Evolutionary conservation across 352 stramenopile genomes (phyloP).

Genomic region (Hyaloperonospora brassicae): DNA sequence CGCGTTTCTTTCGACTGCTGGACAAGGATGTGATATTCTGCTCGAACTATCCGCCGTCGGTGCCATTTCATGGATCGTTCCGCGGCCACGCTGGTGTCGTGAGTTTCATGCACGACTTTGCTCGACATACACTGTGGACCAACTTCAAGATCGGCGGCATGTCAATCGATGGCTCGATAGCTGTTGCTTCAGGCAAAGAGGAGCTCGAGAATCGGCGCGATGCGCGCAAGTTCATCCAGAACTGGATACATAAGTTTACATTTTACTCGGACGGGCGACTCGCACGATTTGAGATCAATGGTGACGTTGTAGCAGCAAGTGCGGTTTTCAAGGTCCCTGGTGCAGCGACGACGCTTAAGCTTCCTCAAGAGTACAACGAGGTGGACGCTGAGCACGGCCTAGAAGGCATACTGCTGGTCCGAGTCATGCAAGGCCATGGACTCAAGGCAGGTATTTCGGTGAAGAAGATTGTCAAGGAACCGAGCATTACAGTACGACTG

Average conservation of each 20-base stretch:
- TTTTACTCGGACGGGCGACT: slow-evolving; percentile 80
- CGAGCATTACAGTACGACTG: slow-evolving; percentile 47
- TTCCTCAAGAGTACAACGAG: slow-evolving; percentile 85
- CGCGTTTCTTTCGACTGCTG: slow-evolving; percentile 77
- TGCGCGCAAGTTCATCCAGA: slow-evolving; percentile 78
- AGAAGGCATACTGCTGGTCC: slow-evolving; percentile 58
- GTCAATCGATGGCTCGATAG: slow-evolving; percentile 76
- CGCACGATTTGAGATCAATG: slow-evolving; percentile 83
- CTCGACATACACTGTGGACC: slow-evolving; percentile 69
- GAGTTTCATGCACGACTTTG: slow-evolving; percentile 73
- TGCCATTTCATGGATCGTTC: slow-evolving; percentile 82
- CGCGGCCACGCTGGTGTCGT: slow-evolving; percentile 65
- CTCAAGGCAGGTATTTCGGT: slow-evolving; percentile 59
- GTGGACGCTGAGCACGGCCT: slow-evolving; percentile 73
- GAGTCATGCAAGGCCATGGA: slow-evolving; percentile 76
- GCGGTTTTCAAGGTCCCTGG: slow-evolving; percentile 83
- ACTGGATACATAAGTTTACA: slow-evolving; percentile 88
- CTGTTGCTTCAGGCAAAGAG: slow-evolving; percentile 77
- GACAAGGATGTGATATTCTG: slow-evolving; percentile 85
- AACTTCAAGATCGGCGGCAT: slow-evolving; percentile 84
- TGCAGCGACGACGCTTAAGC: slow-evolving; percentile 73
- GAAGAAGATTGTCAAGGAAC: slow-evolving; percentile 64
- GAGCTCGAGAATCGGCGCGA: slow-evolving; percentile 83
- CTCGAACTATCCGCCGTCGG: slow-evolving; percentile 81
- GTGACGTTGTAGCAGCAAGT: slow-evolving; percentile 77